Percentiles rank a stretch among this genome's conserved stretches.
Conservation (phyloP, 495 filamentous ascomycete species). For the Thermochaetoides thermophila region DNA sequence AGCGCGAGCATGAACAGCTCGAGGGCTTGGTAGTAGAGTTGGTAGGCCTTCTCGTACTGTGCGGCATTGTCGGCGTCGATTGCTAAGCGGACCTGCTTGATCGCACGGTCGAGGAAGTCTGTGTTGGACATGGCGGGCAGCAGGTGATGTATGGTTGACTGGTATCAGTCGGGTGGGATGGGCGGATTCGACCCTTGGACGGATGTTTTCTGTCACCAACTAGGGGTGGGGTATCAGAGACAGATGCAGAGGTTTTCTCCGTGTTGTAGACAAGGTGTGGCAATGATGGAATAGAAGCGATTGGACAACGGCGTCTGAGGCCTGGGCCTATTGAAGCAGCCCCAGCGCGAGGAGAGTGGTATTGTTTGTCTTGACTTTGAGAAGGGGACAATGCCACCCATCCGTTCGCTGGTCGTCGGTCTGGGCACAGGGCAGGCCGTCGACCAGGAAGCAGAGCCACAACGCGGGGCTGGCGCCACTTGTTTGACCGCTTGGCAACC, state of each 20-base stretch:
- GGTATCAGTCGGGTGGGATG: too few species aligned
- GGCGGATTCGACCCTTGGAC: neutral
- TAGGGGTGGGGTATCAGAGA: too few species aligned
- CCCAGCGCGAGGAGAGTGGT: neutral
- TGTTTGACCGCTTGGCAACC: slow-evolving; percentile 1
- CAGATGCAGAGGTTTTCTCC: too few species aligned
- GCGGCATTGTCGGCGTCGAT: slow-evolving; percentile 92
- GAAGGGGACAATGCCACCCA: slow-evolving; percentile 1
- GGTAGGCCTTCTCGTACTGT: slow-evolving; percentile 92
- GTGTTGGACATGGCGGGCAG: slow-evolving; percentile 73
- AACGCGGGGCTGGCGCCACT: slow-evolving; percentile 19
- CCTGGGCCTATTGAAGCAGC: too few species aligned
- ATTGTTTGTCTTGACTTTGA: neutral
- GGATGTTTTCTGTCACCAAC: neutral
- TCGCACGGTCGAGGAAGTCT: slow-evolving; percentile 90
- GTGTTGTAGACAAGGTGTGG: too few species aligned
- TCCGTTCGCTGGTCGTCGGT: too few species aligned
- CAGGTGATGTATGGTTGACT: neutral
- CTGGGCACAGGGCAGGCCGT: too few species aligned
- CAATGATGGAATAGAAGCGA: too few species aligned
- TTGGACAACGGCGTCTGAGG: too few species aligned
- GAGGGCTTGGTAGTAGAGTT: slow-evolving; percentile 82
- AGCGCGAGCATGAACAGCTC: slow-evolving; percentile 93
- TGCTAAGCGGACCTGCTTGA: slow-evolving; percentile 89
- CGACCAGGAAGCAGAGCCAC: slow-evolving; percentile 13